phyloP scores from a whole-genome alignment of 2,329 filamentous ascomycete species.

The Penicillium sp. region DNA sequence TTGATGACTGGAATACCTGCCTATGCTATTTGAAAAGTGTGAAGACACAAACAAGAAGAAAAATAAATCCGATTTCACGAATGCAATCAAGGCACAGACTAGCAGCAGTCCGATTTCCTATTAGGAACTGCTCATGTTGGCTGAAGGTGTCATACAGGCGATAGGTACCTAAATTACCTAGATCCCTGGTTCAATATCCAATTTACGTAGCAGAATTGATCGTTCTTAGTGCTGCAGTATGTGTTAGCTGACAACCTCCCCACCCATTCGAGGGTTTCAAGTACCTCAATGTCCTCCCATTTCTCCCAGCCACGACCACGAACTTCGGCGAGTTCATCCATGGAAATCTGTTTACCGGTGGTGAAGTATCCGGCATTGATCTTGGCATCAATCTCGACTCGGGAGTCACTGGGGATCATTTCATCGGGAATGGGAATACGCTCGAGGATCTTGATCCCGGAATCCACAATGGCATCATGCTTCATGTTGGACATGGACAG shows the following conservation, averaged over 20 bases:
- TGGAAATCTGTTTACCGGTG: conserved; percentile 85
- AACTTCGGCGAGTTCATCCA: conserved; percentile 82
- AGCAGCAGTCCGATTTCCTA: background rate
- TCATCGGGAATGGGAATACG: conserved; percentile 90
- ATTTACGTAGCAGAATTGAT: background rate
- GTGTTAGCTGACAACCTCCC: conserved; percentile 1
- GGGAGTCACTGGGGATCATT: conserved; percentile 90
- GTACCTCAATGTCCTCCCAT: conserved; percentile 54
- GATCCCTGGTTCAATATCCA: background rate
- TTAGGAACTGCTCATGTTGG: background rate
- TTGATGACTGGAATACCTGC: background rate
- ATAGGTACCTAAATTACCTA: background rate
- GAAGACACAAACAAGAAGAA: background rate
- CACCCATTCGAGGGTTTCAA: conserved; percentile 11
- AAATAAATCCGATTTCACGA: background rate
- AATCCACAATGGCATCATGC: conserved; percentile 58
- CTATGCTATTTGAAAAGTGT: background rate
- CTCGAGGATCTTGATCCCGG: conserved; percentile 76
- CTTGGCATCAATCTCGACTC: conserved; percentile 99
- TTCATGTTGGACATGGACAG: conserved; percentile 91
- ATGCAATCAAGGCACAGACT: background rate
- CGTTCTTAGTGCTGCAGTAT: conserved; percentile 30
- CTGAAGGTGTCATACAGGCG: background rate
- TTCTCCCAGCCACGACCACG: conserved; percentile 92
- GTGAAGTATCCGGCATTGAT: conserved; percentile 92